Evolutionary conservation across 75 land plant genomes (phyloP).

Genomic region (Ceratopteris richardii): DNA sequence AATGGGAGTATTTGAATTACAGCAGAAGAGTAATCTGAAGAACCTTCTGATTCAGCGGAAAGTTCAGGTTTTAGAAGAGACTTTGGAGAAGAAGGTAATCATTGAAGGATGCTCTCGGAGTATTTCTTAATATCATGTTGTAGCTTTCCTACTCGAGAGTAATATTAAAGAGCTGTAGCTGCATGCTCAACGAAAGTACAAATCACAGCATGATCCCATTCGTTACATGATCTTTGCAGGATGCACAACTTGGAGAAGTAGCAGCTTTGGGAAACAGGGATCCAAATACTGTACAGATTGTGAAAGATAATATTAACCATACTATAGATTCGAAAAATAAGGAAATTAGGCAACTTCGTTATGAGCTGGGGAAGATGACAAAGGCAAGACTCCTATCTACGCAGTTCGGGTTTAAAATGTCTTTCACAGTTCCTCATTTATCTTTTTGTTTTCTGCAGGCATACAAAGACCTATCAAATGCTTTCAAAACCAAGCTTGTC

Average conservation of each 20-base stretch:
- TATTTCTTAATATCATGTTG: neutral
- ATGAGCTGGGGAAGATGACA: conserved; percentile 26
- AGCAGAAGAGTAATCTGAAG: conserved; percentile 33
- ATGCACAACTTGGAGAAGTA: conserved; percentile 30
- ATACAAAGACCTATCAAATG: conserved; percentile 18
- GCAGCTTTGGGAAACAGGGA: neutral
- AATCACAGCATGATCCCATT: no score
- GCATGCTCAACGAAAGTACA: no score
- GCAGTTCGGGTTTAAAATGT: no score
- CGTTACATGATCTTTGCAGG: conserved; percentile 7
- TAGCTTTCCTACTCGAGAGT: no score
- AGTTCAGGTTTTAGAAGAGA: conserved; percentile 25
- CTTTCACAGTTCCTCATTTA: no score
- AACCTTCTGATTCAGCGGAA: conserved; percentile 22
- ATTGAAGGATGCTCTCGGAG: neutral
- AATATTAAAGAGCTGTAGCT: no score
- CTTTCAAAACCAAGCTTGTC: conserved; percentile 25
- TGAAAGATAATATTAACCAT: conserved; percentile 14
- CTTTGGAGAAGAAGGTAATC: conserved; percentile 27
- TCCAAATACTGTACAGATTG: conserved; percentile 5
- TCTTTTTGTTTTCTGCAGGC: no score
- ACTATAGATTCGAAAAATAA: conserved; percentile 25
- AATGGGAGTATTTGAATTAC: conserved; percentile 24
- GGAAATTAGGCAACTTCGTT: conserved; percentile 21
- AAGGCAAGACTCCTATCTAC: conserved; percentile 15